These are phyloP conservation scores for Haematococcus lacustris DNA, from an alignment of 139 green algal genomes.

Conservation along the genomic window DNA sequence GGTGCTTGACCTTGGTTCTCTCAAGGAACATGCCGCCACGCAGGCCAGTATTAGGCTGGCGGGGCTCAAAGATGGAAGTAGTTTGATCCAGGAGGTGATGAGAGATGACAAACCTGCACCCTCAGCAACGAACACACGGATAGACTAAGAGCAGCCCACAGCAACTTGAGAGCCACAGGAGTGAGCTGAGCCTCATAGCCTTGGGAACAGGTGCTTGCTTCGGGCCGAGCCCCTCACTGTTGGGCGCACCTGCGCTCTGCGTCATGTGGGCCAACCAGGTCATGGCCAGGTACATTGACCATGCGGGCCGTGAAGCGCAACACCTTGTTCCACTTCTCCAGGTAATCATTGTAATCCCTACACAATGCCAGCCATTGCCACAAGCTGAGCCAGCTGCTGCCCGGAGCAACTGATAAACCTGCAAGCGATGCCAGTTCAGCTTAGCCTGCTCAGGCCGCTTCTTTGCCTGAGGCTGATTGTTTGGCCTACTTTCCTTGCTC, in stretches of 20 bases:
- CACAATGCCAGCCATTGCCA: no score
- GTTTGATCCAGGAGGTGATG: constrained; percentile 71
- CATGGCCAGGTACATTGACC: constrained; percentile 11
- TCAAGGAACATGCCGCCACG: constrained; percentile 76
- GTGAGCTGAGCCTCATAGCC: not conserved
- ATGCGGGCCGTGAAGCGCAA: constrained; percentile 27
- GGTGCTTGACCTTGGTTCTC: constrained; percentile 32
- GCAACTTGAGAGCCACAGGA: not conserved
- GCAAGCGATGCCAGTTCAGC: no score
- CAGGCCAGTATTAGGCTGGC: constrained; percentile 61
- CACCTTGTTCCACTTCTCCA: constrained; percentile 31
- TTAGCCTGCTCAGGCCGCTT: no score
- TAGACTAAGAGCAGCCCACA: not conserved
- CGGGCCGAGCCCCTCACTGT: no score
- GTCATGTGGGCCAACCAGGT: constrained; percentile 22
- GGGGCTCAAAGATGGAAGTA: constrained; percentile 70
- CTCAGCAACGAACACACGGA: not conserved
- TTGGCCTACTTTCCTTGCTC: no score
- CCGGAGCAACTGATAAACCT: no score
- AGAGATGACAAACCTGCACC: constrained; percentile 66
- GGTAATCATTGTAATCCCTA: constrained; percentile 25
- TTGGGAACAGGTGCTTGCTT: no score
- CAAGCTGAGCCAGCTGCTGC: no score
- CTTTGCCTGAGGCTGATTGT: no score
- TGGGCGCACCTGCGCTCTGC: constrained; percentile 24